Conservation (phyloP, 768 basidiomycete species). For the Calvatia gigantea region DNA sequence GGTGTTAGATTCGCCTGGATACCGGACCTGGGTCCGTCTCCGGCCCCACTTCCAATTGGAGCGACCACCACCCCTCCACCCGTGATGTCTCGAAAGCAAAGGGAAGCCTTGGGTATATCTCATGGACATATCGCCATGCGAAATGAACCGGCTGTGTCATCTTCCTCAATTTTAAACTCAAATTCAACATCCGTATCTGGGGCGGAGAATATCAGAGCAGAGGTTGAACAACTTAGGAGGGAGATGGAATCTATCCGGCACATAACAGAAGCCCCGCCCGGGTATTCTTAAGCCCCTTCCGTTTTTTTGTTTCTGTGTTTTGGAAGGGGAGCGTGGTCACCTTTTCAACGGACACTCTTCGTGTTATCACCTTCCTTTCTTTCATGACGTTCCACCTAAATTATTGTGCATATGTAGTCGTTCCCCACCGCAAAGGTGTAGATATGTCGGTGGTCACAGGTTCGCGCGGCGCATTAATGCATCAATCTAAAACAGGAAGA, state of each 20-base stretch:
- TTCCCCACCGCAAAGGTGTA: too few relatives aligned
- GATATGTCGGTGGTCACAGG: too few relatives aligned
- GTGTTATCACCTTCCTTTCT: too few relatives aligned
- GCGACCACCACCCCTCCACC: not conserved
- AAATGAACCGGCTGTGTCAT: not conserved
- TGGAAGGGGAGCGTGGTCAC: too few relatives aligned
- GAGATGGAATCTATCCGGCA: constrained; percentile 1
- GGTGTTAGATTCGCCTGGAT: not conserved
- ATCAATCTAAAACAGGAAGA: too few relatives aligned
- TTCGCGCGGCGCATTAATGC: too few relatives aligned
- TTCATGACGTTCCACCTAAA: too few relatives aligned
- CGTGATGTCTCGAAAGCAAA: not conserved
- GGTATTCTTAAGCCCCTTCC: not conserved
- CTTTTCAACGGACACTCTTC: too few relatives aligned
- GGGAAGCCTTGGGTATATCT: not conserved
- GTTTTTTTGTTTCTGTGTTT: not conserved
- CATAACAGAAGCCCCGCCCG: not conserved
- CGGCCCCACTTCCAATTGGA: not conserved
- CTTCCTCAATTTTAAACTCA: not conserved
- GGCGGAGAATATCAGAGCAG: constrained; percentile 6
- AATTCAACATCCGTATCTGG: not conserved
- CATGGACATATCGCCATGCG: not conserved
- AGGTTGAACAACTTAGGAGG: constrained; percentile 3
- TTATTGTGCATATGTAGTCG: too few relatives aligned
- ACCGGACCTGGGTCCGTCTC: too few relatives aligned